Base-by-base conservation (phyloP, 345 rosid species). In the Populus deltoides region DNA sequence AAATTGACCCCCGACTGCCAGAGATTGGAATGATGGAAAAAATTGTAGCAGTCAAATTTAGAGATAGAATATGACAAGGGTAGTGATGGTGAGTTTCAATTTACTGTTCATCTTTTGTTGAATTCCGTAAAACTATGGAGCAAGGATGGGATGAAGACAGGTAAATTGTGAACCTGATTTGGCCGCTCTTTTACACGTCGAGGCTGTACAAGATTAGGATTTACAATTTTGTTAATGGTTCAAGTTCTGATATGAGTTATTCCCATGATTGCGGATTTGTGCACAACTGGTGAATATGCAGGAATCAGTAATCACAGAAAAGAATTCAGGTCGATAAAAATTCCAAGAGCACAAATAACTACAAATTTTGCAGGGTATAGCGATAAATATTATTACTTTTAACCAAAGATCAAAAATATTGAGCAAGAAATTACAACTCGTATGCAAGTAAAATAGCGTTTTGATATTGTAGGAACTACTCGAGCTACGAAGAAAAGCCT, bases 391-490 rank as follows among this genome's bases (percentile, higher is more conserved):
- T 8, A 36, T 71, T 35, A 15, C 63, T 78, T 22, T 8, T 11
- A 57, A 67, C 79, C 68, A 41, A 68, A 77, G 83, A 80, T 82
- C 82, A 77, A 71, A 41, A 15, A 47, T 55, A 65, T 66, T 13
- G 77, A 66, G 75, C 73, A 66, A 67, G 59, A 75, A 71, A 75
- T 25, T 33, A 75, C 68, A 78, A 63, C 80, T 77, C 74, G 33
- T 49, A 31, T 4, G 20, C 9, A 38, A 53, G 29, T 36, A 16
- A 31, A 51, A 73, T 27, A 45, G 36, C 27, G 51, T 65, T 68
- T 69, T 70, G 73, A 29, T 61, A 72, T 71, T 74, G 45, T 22
- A 13, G 76, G 70, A 66, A 70, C 59, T 25, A 8, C 4, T 51
- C 11, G 47, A 41, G 57, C 49, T 24, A 39, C 3, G n/a, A 27